Evolutionary conservation across 768 basidiomycete genomes (phyloP).

Genomic region (Kwoniella sp.): DNA sequence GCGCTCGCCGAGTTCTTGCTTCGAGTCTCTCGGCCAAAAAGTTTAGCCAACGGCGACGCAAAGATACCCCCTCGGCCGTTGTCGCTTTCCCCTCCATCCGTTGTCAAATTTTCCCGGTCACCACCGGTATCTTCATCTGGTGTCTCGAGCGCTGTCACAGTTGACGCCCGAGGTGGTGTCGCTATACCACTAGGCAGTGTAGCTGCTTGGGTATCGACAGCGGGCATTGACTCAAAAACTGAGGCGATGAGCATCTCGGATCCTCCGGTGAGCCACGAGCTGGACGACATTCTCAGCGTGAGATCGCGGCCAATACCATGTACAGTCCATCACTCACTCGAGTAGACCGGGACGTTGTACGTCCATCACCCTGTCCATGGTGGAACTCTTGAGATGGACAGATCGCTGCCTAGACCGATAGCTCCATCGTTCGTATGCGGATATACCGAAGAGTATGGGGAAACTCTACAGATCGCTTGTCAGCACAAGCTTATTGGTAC

Average conservation of each 20-base stretch:
- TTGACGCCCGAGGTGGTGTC: conserved; percentile 20
- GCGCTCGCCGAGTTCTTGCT: neutral
- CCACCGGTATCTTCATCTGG: neutral
- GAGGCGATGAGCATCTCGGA: conserved; percentile 37
- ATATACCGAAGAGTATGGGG: conserved; percentile 71
- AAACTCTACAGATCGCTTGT: conserved; percentile 57
- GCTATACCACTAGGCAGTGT: conserved; percentile 11
- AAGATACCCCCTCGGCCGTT: too few relatives aligned
- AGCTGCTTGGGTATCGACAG: too few relatives aligned
- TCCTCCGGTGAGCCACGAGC: conserved; percentile 43
- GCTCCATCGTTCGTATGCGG: conserved; percentile 66
- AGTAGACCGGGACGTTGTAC: conserved; percentile 29
- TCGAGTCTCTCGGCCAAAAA: conserved; percentile 20
- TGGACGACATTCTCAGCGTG: neutral
- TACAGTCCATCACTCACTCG: conserved; percentile 25
- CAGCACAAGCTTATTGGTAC: neutral
- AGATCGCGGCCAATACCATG: neutral
- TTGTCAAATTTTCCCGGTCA: neutral
- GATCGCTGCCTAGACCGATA: conserved; percentile 21
- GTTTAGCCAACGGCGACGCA: conserved; percentile 41
- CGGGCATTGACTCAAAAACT: conserved; percentile 36
- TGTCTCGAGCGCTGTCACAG: too few relatives aligned
- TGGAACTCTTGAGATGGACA: conserved; percentile 18
- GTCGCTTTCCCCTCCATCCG: neutral
- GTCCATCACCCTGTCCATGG: conserved; percentile 19